These are phyloP conservation scores for Paragyromitra xinjiangensis DNA, from an alignment of 495 filamentous ascomycete species.

Conservation along the genomic window DNA sequence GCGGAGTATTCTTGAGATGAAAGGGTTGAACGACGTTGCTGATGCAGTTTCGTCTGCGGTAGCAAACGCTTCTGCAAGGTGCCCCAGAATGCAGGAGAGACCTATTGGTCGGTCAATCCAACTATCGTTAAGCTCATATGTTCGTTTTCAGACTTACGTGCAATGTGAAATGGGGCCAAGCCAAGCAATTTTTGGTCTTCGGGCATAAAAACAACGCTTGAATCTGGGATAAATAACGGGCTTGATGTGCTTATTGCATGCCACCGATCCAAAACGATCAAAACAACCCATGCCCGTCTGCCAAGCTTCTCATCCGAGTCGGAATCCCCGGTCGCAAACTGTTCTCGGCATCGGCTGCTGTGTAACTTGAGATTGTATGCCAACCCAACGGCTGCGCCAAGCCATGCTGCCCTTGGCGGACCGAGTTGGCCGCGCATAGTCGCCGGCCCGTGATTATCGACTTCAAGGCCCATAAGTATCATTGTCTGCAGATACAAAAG, in stretches of 20 bases:
- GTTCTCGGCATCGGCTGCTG: conserved; percentile 54
- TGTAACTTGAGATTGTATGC: conserved; percentile 69
- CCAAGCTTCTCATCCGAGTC: conserved; percentile 77
- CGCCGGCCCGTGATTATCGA: conserved; percentile 66
- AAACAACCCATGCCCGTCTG: conserved; percentile 76
- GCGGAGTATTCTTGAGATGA: conserved; percentile 59
- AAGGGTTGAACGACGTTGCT: conserved; percentile 59
- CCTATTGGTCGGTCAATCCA: conserved; percentile 51
- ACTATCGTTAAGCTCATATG: conserved; percentile 46
- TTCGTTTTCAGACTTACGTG: conserved; percentile 69
- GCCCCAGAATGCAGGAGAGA: conserved; percentile 62
- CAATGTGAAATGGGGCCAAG: conserved; percentile 69
- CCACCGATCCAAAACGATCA: conserved; percentile 79
- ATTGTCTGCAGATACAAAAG: conserved; percentile 72
- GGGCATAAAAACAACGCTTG: conserved; percentile 67
- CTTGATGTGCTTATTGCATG: conserved; percentile 73
- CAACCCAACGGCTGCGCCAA: conserved; percentile 67
- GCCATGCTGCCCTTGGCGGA: conserved; percentile 57
- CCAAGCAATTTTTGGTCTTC: conserved; percentile 74
- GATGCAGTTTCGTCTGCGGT: conserved; percentile 64
- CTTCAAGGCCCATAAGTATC: conserved; percentile 69
- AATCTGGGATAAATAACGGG: conserved; percentile 68
- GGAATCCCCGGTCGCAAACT: conserved; percentile 62
- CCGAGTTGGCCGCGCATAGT: conserved; percentile 53
- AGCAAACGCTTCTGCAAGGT: conserved; percentile 60